Percentiles rank a stretch among this genome's conserved stretches.
Evolutionary conservation across 1,284 basidiomycete species (phyloP).

Genomic region (Dichomitus squalens): DNA sequence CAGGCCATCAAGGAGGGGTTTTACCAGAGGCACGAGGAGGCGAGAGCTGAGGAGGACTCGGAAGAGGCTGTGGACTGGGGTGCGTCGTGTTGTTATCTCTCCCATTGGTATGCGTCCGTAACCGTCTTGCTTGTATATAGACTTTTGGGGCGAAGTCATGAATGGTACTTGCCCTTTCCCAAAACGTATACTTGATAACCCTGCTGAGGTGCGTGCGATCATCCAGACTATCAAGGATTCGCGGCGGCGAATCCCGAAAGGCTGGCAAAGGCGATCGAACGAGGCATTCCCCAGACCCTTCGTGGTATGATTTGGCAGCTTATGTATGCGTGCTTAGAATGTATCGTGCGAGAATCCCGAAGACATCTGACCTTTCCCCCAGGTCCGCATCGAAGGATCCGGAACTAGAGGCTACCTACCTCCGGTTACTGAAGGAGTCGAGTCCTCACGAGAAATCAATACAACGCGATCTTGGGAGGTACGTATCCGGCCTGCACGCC

Average conservation of each 20-base stretch:
- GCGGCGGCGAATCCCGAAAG: slow-evolving; percentile 79
- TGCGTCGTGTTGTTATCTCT: slow-evolving; percentile 40
- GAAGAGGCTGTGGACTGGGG: slow-evolving; percentile 70
- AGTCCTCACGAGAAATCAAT: slow-evolving; percentile 95
- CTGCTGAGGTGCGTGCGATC: not conserved
- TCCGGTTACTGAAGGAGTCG: slow-evolving; percentile 80
- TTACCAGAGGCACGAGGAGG: slow-evolving; percentile 52
- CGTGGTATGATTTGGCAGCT: slow-evolving; percentile 99
- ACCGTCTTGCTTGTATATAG: slow-evolving; percentile 44
- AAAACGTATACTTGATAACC: not conserved
- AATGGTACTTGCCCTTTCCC: slow-evolving; percentile 53
- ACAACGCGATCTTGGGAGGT: slow-evolving; percentile 86
- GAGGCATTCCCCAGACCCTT: slow-evolving; percentile 84
- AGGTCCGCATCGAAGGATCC: slow-evolving; percentile 90
- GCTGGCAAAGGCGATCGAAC: slow-evolving; percentile 88
- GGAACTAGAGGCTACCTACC: slow-evolving; percentile 85
- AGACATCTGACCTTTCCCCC: not conserved
- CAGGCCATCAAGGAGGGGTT: slow-evolving; percentile 70
- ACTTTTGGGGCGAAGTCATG: slow-evolving; percentile 96
- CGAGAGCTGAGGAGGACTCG: slow-evolving; percentile 34
- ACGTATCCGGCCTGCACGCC: slow-evolving; percentile 4
- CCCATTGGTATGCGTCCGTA: slow-evolving; percentile 22
- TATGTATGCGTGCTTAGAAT: slow-evolving; percentile 60
- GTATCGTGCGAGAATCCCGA: too few species aligned
- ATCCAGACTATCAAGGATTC: slow-evolving; percentile 80